phyloP scores from a whole-genome alignment of 345 rosid species.

The Cardamine chenopodiifolia region DNA sequence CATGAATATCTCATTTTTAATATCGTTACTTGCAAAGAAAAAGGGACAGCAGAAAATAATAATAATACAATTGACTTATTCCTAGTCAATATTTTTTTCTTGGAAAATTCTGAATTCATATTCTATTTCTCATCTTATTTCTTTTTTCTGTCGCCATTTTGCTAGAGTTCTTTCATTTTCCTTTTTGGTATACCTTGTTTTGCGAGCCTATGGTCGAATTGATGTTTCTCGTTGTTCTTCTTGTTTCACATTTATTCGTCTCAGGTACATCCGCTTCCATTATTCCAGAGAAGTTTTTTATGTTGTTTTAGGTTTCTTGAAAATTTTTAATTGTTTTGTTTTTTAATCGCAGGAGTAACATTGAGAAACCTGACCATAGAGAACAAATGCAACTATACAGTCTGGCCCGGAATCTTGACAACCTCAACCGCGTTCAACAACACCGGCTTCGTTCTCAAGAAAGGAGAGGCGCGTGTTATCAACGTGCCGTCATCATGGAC shows the following conservation, averaged over 20 bases:
- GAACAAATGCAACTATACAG: constrained; percentile 54
- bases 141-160: too few species aligned
- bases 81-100: too few species aligned
- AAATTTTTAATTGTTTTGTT: background rate
- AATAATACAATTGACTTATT: too few species aligned
- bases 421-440: constrained; percentile 36
- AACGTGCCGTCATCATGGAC: constrained; percentile 40
- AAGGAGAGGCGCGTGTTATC: constrained; percentile 38
- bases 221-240: background rate
- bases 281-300: too few species aligned
- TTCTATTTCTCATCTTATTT: too few species aligned
- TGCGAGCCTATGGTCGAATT: background rate
- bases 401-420: constrained; percentile 56
- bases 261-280: background rate
- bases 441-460: constrained; percentile 58
- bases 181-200: background rate
- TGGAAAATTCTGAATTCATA: too few species aligned
- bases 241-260: background rate
- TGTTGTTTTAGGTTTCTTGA: too few species aligned
- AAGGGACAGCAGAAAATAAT: too few species aligned
- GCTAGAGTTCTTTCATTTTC: background rate
- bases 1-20: too few species aligned
- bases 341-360: background rate
- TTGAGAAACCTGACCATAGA: background rate
- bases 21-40: too few species aligned